phyloP scores from a whole-genome alignment of 495 filamentous ascomycete genomes.

The Podospora fimiseda region DNA sequence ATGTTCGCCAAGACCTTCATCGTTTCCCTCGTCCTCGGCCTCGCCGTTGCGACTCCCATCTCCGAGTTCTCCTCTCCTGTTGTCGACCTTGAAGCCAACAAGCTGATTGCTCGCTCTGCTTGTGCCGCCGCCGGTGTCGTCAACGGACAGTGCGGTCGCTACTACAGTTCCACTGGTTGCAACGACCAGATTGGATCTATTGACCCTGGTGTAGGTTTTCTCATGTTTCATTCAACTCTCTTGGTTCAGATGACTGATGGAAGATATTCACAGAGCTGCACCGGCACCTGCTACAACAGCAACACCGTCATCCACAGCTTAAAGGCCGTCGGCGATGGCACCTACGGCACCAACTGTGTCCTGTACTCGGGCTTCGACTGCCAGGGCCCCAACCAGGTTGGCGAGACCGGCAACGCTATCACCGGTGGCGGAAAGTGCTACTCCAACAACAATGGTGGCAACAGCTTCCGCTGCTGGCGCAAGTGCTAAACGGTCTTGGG shows the following conservation, averaged over 20 bases:
- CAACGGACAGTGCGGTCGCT: slow-evolving; percentile 11
- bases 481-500: slow-evolving; percentile 3
- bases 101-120: slow-evolving; percentile 3
- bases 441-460: neutral
- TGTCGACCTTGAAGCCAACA: slow-evolving; percentile 3
- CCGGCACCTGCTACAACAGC: slow-evolving; percentile 3
- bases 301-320: neutral
- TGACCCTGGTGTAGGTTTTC: slow-evolving; percentile 5
- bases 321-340: slow-evolving; percentile 7
- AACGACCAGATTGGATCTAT: slow-evolving; percentile 6
- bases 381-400: slow-evolving; percentile 1
- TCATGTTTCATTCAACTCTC: no score
- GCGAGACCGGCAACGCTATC: slow-evolving; percentile 5
- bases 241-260: no score
- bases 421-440: slow-evolving; percentile 7
- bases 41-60: neutral
- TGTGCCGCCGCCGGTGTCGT: slow-evolving; percentile 4
- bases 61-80: neutral
- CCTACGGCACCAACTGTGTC: slow-evolving; percentile 7
- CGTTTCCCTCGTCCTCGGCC: neutral
- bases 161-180: slow-evolving; percentile 7
- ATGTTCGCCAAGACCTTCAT: neutral
- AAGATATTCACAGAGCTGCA: slow-evolving; percentile 1
- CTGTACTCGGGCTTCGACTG: slow-evolving; percentile 4
- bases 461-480: slow-evolving; percentile 7